Evolutionary conservation across 208 protist genomes (phyloP), one percentile per base, ranked within the genome.

Genomic region (Borovskyia barvae): DNA sequence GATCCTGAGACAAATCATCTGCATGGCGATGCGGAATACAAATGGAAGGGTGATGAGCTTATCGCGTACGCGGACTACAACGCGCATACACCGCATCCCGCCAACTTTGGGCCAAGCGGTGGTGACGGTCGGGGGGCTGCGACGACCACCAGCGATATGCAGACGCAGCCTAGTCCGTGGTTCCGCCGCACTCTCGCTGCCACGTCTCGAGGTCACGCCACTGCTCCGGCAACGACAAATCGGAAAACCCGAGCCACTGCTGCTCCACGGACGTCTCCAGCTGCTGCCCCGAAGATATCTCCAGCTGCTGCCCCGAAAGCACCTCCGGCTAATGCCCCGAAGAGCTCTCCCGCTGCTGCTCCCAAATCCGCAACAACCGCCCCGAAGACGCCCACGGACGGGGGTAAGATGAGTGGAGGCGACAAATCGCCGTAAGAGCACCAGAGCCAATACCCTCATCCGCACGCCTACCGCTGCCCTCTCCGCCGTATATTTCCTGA

Each of bases 1-100:
- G 66, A 81, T 48, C 88, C 88, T 6, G 70, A 82, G 48, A 91
- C 77, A 28, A 87, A 92, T 66, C 65, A 76, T 37, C 64, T 70
- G 55, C 75, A 81, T 22, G 85, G 88, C 5, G 88, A 95, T 53
- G 77, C 79, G 3, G 88, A 95, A 58, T 91, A 59, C 68, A 85
- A 86, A 63, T 95, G 88, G 88, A 85, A 86, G 55, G 81, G 83
- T 17, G 69, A 85, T 29, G 80, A 92, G 53, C 77, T 82, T 17
- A 89, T 95, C 42, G 68, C 59, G 17, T 95, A 95, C 69, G 57
- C 9, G 17, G 67, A 75, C 19, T 87, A 87, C 72, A 85, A 87
- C 20, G 88, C 88, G 0, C 54, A 64, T 42, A 71, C 71, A 37
- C 62, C 67, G 32, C 61, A 75, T 32, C 58, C 66, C 2, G 29